These are phyloP conservation scores for Candida manassasensis DNA, from an alignment of 805 yeast species.

Conservation along the genomic window DNA sequence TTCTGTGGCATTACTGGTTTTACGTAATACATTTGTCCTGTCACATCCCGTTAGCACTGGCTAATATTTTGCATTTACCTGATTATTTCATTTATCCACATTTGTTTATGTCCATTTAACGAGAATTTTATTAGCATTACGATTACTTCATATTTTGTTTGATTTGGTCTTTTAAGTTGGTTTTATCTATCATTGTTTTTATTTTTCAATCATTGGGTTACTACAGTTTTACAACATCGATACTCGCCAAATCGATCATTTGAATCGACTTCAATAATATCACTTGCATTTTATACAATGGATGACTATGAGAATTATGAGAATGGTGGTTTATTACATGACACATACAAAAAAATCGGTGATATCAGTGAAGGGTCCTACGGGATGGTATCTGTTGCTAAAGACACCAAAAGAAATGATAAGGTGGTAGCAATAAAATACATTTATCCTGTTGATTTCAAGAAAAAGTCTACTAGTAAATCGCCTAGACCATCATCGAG, in stretches of 20 bases:
- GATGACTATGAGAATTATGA: slow-evolving; percentile 38
- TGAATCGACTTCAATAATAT: not conserved
- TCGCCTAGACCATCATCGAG: slow-evolving; percentile 28
- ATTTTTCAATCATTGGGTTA: not conserved
- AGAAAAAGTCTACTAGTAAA: slow-evolving; percentile 15
- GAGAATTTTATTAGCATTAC: slow-evolving; percentile 4
- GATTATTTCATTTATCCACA: not conserved
- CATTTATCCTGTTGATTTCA: slow-evolving; percentile 56
- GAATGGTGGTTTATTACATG: slow-evolving; percentile 46
- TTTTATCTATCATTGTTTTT: not conserved
- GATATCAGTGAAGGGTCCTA: slow-evolving; percentile 90
- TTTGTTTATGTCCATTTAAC: slow-evolving; percentile 10
- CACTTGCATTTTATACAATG: slow-evolving; percentile 17
- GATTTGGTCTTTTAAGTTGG: not conserved
- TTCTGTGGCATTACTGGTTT: too few relatives aligned
- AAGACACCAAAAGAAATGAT: slow-evolving; percentile 47
- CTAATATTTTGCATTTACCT: too few relatives aligned
- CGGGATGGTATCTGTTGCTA: slow-evolving; percentile 86
- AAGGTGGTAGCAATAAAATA: slow-evolving; percentile 80
- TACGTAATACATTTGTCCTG: too few relatives aligned
- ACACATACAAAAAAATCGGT: slow-evolving; percentile 61
- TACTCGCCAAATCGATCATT: too few relatives aligned
- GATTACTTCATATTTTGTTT: not conserved
- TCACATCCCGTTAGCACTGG: too few relatives aligned
- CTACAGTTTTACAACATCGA: too few relatives aligned